Conservation (phyloP, 345 rosid species). For the Camelina hispida region DNA sequence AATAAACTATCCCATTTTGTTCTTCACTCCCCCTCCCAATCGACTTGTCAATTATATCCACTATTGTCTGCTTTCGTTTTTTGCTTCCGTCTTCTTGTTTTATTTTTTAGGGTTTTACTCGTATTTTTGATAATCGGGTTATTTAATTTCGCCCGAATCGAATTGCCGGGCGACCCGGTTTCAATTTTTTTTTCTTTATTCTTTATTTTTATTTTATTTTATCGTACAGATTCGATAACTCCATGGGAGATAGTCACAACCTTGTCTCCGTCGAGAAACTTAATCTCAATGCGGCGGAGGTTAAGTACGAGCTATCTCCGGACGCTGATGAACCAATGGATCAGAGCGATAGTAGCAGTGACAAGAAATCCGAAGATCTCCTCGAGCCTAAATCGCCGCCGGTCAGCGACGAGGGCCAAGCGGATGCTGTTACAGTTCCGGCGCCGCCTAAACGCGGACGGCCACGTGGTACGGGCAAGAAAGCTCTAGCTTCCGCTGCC, state of each 20-base stretch:
- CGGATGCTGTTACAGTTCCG: conserved; percentile 2
- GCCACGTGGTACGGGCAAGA: conserved; percentile 49
- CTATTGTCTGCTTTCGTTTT: conserved; percentile 30
- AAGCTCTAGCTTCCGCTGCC: conserved; percentile 39
- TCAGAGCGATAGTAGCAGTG: conserved; percentile 33
- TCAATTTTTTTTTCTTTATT: conserved; percentile 24
- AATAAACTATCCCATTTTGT: conserved; percentile 25
- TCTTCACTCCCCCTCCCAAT: conserved; percentile 29
- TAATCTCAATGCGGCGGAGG: conserved; percentile 47
- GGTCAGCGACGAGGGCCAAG: conserved; percentile 19
- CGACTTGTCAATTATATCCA: conserved; percentile 32
- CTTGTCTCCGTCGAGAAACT: conserved; percentile 53
- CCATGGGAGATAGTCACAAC: conserved; percentile 44
- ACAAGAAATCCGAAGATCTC: conserved; percentile 43
- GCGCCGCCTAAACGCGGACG: conserved; percentile 46
- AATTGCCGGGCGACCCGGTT: conserved; percentile 39
- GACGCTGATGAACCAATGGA: conserved; percentile 33
- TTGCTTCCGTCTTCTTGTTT: conserved; percentile 51
- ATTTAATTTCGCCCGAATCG: conserved; percentile 39
- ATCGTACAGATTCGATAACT: conserved; percentile 13
- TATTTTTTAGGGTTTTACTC: conserved; percentile 45
- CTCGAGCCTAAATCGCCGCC: conserved; percentile 44
- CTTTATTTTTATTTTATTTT: not conserved
- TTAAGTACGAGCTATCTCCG: conserved; percentile 38
- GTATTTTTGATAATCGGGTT: conserved; percentile 46